Evolutionary conservation across 2,329 filamentous ascomycete genomes (phyloP), one percentile per base, ranked within the genome.

Genomic region (Calonectria ilicicola): DNA sequence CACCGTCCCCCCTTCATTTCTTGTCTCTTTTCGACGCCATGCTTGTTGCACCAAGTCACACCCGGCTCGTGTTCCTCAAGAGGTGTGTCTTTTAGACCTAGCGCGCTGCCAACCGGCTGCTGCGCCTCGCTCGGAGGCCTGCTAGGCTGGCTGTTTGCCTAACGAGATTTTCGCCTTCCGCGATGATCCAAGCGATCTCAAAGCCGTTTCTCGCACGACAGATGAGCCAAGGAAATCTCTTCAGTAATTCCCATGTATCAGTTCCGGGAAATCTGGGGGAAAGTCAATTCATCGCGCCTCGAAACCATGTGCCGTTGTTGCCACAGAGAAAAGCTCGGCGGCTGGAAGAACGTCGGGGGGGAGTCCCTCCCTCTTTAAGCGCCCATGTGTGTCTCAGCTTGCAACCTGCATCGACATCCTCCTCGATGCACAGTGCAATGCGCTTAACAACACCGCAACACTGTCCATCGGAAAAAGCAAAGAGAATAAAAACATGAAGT

Each of bases 51-150:
- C 17, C n/a, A 26, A 49, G 15, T 51, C 29, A 23, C 29, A n/a
- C 29, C 19, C 27, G 10, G 19, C 29, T 23, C 51, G 29, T 35
- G 29, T 56, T 19, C 21, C 27, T 27, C 27, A 17, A 32, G 51
- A 29, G 29, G 23, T 29, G 40, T 51, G 14, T 66, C 51, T 53
- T 66, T 40, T 29, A 15, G 38, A 40, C 35, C 35, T 15, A 66
- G 47, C 29, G 29, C 42, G 46, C 64, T 15, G 10, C 23, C 15
- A 63, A 27, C 26, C 17, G 6, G 49, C 21, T 51, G 66, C 66
- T 68, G 66, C 66, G 66, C 66, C 66, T n/a, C 26, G 40, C n/a
- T 32, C 3, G 66, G 66, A 63, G 65, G 66, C 66, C 66, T 68
- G 66, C 53, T 56, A 58, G 53, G 53, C 53, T 58, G 53, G 29